Conservation (phyloP, 208 protist genomes). For the Tetramitus jugosus region DNA sequence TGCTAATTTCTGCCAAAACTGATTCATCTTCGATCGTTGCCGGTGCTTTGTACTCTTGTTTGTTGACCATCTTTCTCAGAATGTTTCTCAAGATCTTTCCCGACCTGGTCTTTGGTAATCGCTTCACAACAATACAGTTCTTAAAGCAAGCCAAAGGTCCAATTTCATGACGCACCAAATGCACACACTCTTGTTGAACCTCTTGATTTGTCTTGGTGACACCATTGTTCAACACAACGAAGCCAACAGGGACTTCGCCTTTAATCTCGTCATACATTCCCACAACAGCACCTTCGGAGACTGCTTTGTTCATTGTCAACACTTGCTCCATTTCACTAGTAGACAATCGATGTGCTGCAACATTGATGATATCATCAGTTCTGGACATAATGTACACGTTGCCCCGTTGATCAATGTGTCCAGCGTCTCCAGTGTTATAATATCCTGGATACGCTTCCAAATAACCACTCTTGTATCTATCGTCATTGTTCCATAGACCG, state of each 20-base stretch:
- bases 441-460: background rate
- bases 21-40: slow-evolving; percentile 6
- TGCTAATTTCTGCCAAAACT: background rate
- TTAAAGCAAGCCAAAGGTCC: slow-evolving; percentile 89
- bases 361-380: slow-evolving; percentile 47
- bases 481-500: slow-evolving; percentile 29
- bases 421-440: slow-evolving; percentile 39
- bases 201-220: background rate
- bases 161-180: slow-evolving; percentile 44
- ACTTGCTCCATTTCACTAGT: slow-evolving; percentile 39
- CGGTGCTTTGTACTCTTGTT: background rate
- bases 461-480: slow-evolving; percentile 23
- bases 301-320: slow-evolving; percentile 3
- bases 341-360: slow-evolving; percentile 33
- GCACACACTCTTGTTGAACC: background rate
- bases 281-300: slow-evolving; percentile 80
- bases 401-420: slow-evolving; percentile 34
- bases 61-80: slow-evolving; percentile 84
- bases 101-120: slow-evolving; percentile 91
- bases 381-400: slow-evolving; percentile 40
- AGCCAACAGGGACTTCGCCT: slow-evolving; percentile 54
- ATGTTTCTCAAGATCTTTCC: slow-evolving; percentile 96
- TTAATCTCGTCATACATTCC: slow-evolving; percentile 82
- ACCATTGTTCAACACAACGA: background rate
- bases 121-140: slow-evolving; percentile 54